Percentiles rank a stretch among this genome's conserved stretches.
Evolutionary conservation across 2,329 filamentous ascomycete genomes (phyloP).

Genomic region (Aspergillus terreus): DNA sequence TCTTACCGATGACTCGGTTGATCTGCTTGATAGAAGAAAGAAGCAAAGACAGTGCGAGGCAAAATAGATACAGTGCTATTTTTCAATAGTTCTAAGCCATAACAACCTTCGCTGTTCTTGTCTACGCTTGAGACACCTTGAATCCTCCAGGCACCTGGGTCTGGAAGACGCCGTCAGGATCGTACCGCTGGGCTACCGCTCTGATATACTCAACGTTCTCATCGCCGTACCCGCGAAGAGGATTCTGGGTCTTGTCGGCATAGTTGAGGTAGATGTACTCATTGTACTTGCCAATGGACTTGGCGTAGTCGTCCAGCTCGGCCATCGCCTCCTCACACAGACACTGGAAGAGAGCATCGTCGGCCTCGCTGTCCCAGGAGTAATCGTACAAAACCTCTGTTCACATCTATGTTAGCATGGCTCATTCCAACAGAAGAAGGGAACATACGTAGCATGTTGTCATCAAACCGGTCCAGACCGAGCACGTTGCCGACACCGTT

Average conservation of each 20-base stretch:
- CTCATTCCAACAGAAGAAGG: not conserved
- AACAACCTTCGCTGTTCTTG: too few species aligned
- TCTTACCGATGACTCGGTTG: too few species aligned
- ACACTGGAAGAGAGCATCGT: slow-evolving; percentile 30
- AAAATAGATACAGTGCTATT: too few species aligned
- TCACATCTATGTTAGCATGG: not conserved
- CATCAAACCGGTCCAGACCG: slow-evolving; percentile 26
- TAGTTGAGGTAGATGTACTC: slow-evolving; percentile 48
- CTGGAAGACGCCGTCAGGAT: slow-evolving; percentile 26
- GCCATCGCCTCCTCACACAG: slow-evolving; percentile 24
- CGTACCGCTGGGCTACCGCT: slow-evolving; percentile 21
- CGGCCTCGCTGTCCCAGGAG: slow-evolving; percentile 28
- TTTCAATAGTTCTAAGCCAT: too few species aligned
- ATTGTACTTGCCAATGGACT: slow-evolving; percentile 20
- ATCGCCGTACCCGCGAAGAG: slow-evolving; percentile 40
- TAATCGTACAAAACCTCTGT: slow-evolving; percentile 21
- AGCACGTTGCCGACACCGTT: slow-evolving; percentile 32
- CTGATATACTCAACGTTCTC: slow-evolving; percentile 32
- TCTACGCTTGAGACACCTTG: slow-evolving; percentile 17
- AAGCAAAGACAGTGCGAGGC: too few species aligned
- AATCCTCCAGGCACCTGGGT: slow-evolving; percentile 26
- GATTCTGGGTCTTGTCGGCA: slow-evolving; percentile 40
- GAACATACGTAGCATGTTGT: slow-evolving; percentile 17
- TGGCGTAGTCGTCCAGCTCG: slow-evolving; percentile 27
- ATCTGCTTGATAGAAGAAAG: too few species aligned